Percentiles rank a stretch among this genome's conserved stretches.
Conservation (phyloP, 345 rosid genomes). For the Euphorbia peplus region DNA sequence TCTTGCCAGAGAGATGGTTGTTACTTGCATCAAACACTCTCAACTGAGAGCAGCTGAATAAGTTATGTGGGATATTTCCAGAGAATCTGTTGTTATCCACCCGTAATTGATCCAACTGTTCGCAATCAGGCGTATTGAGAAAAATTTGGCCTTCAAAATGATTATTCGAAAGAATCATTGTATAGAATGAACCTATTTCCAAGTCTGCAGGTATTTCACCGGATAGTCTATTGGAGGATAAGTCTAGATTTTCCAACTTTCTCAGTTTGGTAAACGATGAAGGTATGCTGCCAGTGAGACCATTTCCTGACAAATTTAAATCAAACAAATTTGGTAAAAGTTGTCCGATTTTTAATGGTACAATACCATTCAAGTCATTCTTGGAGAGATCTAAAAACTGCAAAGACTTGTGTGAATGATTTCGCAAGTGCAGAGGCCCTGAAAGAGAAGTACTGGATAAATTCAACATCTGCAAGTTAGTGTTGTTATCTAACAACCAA, state of each 20-base stretch:
- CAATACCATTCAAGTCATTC: not conserved
- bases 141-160: not conserved
- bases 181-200: not conserved
- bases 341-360: not conserved
- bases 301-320: not conserved
- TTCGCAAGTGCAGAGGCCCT: not conserved
- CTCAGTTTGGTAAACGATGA: not conserved
- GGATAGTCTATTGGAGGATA: not conserved
- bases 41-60: not conserved
- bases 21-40: not conserved
- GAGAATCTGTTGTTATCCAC: too few species aligned
- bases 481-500: slow-evolving; percentile 1
- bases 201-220: not conserved
- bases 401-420: not conserved
- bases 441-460: slow-evolving; percentile 3
- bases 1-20: not conserved
- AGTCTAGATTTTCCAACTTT: not conserved
- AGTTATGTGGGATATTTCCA: too few species aligned
- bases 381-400: not conserved
- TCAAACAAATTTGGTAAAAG: not conserved
- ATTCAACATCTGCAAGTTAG: not conserved
- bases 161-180: not conserved
- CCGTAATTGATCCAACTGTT: too few species aligned
- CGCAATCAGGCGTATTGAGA: too few species aligned
- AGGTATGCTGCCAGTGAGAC: not conserved